phyloP scores from a whole-genome alignment of 768 basidiomycete species.

The Termitomyces sp. region DNA sequence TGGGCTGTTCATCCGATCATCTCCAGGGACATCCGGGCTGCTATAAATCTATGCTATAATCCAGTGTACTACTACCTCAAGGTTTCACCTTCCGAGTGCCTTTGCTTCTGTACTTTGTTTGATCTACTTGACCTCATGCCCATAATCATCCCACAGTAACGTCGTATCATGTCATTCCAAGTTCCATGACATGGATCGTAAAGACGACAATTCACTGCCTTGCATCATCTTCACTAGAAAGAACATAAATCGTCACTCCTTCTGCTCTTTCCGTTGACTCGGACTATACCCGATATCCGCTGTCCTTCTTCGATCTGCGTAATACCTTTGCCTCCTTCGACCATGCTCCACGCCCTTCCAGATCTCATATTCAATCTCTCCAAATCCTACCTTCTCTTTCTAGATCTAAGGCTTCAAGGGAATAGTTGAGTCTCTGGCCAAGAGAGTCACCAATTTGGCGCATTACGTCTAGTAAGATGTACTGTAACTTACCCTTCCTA shows the following conservation, averaged over 20 bases:
- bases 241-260: neutral
- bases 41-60: neutral
- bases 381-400: neutral
- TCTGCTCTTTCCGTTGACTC: neutral
- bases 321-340: neutral
- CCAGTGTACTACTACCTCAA: neutral
- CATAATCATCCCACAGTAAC: neutral
- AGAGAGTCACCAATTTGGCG: conserved; percentile 3
- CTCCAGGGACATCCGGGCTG: conserved; percentile 7
- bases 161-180: neutral
- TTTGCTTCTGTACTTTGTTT: neutral
- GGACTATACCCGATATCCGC: neutral
- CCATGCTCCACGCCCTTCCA: neutral
- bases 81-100: neutral
- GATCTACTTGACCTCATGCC: neutral
- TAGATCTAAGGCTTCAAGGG: conserved; percentile 3
- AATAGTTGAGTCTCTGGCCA: neutral
- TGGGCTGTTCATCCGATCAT: conserved; percentile 1
- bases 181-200: neutral
- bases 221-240: neutral
- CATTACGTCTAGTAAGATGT: conserved; percentile 4
- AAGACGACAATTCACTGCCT: neutral
- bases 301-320: conserved; percentile 1
- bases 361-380: conserved; percentile 4
- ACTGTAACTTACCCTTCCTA: conserved; percentile 4